A percentile compares a stretch with the other conserved stretches of the same genome.
phyloP scores from a whole-genome alignment of 2,329 filamentous ascomycete genomes.

The Ophiosphaerella herpotricha region DNA sequence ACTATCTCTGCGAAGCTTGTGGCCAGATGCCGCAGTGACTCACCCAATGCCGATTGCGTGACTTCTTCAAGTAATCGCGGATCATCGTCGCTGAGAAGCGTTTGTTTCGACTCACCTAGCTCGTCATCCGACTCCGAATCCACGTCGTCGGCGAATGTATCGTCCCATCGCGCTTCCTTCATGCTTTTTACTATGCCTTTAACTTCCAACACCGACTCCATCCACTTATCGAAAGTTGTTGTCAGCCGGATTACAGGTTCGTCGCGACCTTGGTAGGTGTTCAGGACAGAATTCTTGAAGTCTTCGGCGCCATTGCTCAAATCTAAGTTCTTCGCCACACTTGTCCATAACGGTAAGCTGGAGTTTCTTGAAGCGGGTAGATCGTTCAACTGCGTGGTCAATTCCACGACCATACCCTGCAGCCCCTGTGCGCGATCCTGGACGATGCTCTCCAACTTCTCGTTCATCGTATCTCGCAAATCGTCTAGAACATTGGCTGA shows the following conservation, averaged over 20 bases:
- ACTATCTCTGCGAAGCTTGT: slow-evolving; percentile 60
- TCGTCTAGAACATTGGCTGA: slow-evolving; percentile 69
- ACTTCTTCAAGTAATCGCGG: slow-evolving; percentile 65
- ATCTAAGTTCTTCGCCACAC: slow-evolving; percentile 66
- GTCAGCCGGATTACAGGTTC: slow-evolving; percentile 66
- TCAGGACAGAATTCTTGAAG: slow-evolving; percentile 72
- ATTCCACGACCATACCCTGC: slow-evolving; percentile 66
- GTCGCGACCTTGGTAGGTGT: slow-evolving; percentile 73
- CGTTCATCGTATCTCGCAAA: slow-evolving; percentile 71
- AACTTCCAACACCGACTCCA: slow-evolving; percentile 70
- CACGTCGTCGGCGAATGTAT: slow-evolving; percentile 73
- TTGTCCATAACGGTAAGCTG: slow-evolving; percentile 68
- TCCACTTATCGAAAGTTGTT: slow-evolving; percentile 72
- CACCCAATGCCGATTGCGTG: slow-evolving; percentile 60
- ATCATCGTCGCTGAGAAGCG: slow-evolving; percentile 73
- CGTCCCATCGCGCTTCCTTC: slow-evolving; percentile 73
- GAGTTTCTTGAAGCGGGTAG: slow-evolving; percentile 58
- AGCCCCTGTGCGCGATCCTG: slow-evolving; percentile 68
- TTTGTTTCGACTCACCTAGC: slow-evolving; percentile 68
- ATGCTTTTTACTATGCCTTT: slow-evolving; percentile 67
- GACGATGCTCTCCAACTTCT: slow-evolving; percentile 67
- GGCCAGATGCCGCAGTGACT: slow-evolving; percentile 64
- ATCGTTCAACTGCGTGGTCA: slow-evolving; percentile 63
- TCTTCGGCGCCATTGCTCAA: slow-evolving; percentile 66
- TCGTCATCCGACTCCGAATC: slow-evolving; percentile 73